Conservation (phyloP, 345 rosid genomes). For the Populus alba region DNA sequence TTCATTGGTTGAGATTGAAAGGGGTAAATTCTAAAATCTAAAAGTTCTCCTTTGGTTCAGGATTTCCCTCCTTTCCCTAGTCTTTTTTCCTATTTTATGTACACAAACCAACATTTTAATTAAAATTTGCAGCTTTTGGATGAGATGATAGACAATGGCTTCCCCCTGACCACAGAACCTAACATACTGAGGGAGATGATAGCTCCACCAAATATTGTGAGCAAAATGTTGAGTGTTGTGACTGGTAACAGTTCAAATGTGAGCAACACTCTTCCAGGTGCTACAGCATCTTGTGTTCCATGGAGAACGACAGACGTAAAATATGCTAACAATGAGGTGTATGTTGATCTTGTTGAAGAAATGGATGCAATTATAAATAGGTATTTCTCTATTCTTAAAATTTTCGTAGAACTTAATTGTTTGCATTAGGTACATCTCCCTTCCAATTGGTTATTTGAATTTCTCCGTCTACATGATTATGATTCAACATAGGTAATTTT, state of each 20-base stretch:
- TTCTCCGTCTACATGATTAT: neutral
- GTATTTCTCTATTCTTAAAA: conserved; percentile 24
- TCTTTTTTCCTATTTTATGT: neutral
- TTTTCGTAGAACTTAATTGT: neutral
- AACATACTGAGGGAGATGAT: conserved; percentile 92
- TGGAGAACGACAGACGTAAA: conserved; percentile 86
- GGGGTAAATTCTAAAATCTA: neutral
- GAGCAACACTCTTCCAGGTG: conserved; percentile 79
- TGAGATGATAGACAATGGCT: conserved; percentile 99
- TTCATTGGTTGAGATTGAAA: neutral
- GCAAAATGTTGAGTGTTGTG: conserved; percentile 89
- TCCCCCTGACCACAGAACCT: conserved; percentile 93
- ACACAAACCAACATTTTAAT: neutral
- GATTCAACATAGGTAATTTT: neutral
- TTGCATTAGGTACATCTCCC: neutral
- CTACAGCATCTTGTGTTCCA: conserved; percentile 84
- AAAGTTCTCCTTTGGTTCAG: neutral
- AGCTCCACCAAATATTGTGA: conserved; percentile 84
- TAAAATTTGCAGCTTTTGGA: conserved; percentile 71
- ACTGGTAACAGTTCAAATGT: conserved; percentile 85
- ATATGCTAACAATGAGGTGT: conserved; percentile 82
- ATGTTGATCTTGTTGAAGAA: conserved; percentile 91
- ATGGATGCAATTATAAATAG: conserved; percentile 89
- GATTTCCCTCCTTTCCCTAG: neutral
- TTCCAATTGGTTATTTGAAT: neutral